Evolutionary conservation across 2,329 filamentous ascomycete species (phyloP), one percentile per base, ranked within the genome.

Genomic region (Orbilia ellipsospora): DNA sequence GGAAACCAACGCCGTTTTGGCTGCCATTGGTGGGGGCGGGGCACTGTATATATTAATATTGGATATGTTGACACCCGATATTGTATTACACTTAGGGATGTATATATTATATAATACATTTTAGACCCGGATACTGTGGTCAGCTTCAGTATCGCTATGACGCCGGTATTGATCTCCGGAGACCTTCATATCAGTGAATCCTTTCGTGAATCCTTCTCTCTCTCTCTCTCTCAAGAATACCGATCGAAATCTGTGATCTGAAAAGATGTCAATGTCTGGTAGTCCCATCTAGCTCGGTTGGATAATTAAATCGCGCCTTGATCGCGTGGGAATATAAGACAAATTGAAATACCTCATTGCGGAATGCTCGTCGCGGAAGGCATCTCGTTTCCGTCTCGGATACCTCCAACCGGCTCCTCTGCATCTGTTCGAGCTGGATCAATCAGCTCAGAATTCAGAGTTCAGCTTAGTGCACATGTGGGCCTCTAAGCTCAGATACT

Each of bases 351-450:
- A 60, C 70, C 57, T 68, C 63, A 68, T 68, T 51, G 31, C 70
- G 70, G 70, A 54, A 56, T 51, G n/a, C 36, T 45, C 20, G 42
- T 51, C 70, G 70, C 56, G 65, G 45, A 50, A 63, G 63, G n/a
- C 12, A 73, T 52, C 51, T 42, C 63, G 55, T 74, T 36, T 36
- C 31, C 70, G 70, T 74, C 70, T 74, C 56, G 63, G 63, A 64
- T 74, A 68, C 7, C 70, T 68, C 56, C 42, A 74, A 74, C 70
- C 52, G 70, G 70, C 54, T 44, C 10, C 31, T 36, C 31, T 36
- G 31, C 31, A 36, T 36, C 31, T 36, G 31, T 36, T 36, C 31
- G 10, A 36, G 31, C 10, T 36, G 31, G 31, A 36, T 36, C 31
- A 7, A 36, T 59, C 62, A 67, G 48, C 26, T 40, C 26, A 55